Conservation (phyloP, 495 filamentous ascomycete species). For the Neurospora sp. region DNA sequence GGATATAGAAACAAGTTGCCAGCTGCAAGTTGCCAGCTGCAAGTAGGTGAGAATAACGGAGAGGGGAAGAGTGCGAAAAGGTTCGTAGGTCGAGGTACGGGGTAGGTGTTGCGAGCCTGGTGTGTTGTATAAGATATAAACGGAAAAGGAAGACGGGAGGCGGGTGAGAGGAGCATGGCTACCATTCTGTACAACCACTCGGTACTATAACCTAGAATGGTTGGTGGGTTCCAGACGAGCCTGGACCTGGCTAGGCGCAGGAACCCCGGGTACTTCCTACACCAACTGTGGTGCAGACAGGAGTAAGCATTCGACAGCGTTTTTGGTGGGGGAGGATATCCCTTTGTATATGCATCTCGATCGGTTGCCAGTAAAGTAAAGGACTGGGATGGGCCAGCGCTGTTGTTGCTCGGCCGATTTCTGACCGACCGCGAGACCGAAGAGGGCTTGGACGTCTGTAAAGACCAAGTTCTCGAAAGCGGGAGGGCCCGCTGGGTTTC, state of each 20-base stretch:
- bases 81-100: not conserved
- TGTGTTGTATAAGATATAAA: not conserved
- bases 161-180: not conserved
- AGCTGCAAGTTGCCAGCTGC: not conserved
- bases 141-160: not conserved
- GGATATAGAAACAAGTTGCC: not conserved
- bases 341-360: not conserved
- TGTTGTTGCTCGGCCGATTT: not conserved
- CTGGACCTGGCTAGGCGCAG: not conserved
- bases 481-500: not conserved
- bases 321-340: not conserved
- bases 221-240: not conserved
- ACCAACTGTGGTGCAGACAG: not conserved
- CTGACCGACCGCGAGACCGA: not conserved
- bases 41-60: not conserved
- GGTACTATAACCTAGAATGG: not conserved
- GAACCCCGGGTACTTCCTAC: not conserved
- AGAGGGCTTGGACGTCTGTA: not conserved
- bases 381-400: not conserved
- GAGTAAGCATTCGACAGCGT: not conserved
- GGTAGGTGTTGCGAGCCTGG: not conserved
- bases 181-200: not conserved
- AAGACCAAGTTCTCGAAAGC: not conserved
- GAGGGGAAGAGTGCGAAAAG: not conserved
- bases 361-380: not conserved